Conservation (phyloP, 805 yeast species). For the Monosporozyma servazzii region DNA sequence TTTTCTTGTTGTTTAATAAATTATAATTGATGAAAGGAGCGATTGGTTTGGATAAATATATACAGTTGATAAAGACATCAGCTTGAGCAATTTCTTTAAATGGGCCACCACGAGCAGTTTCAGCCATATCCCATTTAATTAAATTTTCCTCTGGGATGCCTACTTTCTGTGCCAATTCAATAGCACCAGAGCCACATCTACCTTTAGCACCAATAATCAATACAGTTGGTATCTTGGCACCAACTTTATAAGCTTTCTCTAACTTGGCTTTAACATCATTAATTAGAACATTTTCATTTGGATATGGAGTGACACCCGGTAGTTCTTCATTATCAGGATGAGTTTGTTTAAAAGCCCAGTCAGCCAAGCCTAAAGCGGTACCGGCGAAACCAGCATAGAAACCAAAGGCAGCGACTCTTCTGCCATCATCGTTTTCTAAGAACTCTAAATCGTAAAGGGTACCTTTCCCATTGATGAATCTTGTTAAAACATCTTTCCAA, state of each 20-base stretch:
- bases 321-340: conserved; percentile 59
- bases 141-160: conserved; percentile 85
- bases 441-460: conserved; percentile 89
- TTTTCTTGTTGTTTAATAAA: conserved; percentile 50
- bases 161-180: conserved; percentile 66
- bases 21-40: conserved; percentile 79
- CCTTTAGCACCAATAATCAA: conserved; percentile 96
- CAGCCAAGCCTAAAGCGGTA: conserved; percentile 90
- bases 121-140: conserved; percentile 92
- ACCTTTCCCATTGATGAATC: conserved; percentile 91
- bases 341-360: conserved; percentile 87
- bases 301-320: conserved; percentile 74
- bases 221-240: conserved; percentile 64
- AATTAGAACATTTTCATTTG: conserved; percentile 67
- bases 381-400: conserved; percentile 99
- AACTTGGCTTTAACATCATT: conserved; percentile 57
- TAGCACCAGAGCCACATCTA: conserved; percentile 97
- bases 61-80: conserved; percentile 92
- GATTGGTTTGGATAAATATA: conserved; percentile 86
- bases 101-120: conserved; percentile 96
- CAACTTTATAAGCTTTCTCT: conserved; percentile 47
- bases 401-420: conserved; percentile 99
- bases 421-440: conserved; percentile 84
- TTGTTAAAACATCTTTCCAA: conserved; percentile 81
- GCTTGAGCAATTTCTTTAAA: conserved; percentile 80